Evolutionary conservation across 1,284 basidiomycete genomes (phyloP).

Genomic region (Coniferiporia sulphurascens): DNA sequence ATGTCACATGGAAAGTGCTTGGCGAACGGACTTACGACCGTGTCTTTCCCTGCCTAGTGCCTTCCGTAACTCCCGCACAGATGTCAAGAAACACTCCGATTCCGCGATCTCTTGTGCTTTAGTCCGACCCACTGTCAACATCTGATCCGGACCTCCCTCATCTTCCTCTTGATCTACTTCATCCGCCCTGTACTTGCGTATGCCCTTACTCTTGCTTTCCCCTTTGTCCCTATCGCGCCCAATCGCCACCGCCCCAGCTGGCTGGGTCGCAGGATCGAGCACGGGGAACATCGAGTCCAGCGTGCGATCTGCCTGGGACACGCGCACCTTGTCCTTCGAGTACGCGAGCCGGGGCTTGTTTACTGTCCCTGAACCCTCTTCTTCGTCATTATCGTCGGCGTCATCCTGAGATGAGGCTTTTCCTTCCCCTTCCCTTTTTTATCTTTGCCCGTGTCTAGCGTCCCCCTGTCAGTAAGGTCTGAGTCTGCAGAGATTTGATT

Average conservation of each 20-base stretch:
- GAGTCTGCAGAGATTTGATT: background rate
- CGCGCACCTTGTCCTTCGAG: constrained; percentile 91
- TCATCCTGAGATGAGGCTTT: constrained; percentile 31
- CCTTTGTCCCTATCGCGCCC: background rate
- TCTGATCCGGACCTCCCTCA: background rate
- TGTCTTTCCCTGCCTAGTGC: constrained; percentile 60
- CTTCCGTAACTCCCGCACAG: constrained; percentile 68
- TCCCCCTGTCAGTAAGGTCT: constrained; percentile 62
- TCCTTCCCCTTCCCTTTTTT: constrained; percentile 42
- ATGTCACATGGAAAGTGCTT: constrained; percentile 4
- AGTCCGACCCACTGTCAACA: background rate
- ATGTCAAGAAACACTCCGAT: constrained; percentile 77
- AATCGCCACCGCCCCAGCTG: constrained; percentile 10
- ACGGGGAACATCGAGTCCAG: constrained; percentile 90
- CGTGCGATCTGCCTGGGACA: constrained; percentile 82
- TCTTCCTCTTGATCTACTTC: background rate
- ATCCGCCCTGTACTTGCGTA: background rate
- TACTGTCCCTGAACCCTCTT: constrained; percentile 6
- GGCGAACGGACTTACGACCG: constrained; percentile 46
- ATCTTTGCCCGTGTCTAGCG: constrained; percentile 30
- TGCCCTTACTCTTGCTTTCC: background rate
- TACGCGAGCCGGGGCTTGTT: constrained; percentile 40
- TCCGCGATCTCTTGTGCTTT: constrained; percentile 62
- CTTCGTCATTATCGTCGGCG: constrained; percentile 23
- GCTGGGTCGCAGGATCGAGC: constrained; percentile 41